Evolutionary conservation across 1,284 basidiomycete genomes (phyloP), one percentile per base, ranked within the genome.

Genomic region (Irpex sp.): DNA sequence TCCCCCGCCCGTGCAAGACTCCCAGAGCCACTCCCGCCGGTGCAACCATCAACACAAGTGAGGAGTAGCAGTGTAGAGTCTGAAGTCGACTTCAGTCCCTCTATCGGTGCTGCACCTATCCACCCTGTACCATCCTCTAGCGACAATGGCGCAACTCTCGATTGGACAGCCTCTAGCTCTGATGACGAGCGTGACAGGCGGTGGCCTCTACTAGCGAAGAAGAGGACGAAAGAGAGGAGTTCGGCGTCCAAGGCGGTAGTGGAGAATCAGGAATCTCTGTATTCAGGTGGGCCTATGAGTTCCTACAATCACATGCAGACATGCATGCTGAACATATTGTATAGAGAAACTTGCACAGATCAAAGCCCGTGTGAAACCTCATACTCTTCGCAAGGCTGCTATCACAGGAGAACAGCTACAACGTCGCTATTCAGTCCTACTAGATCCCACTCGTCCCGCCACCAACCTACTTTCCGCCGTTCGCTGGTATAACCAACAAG

Each of bases 41-140:
- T 59, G 56, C 37, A 68, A 58, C n/a, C 64, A 61, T 49, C 65
- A 61, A 51, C 26, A 7, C 63, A 64, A 17, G 17, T 21, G 15
- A 43, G 62, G 61, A 47, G 60, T 26, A 36, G 63, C 9, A 75
- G 68, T 53, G 65, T 71, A 7, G 75, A 79, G 9, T 76, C 77
- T 3, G 87, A 89, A 56, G 77, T 90, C 46, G 89, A 91, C 71
- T 91, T 90, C 69, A 85, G 87, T 68, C 89, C 89, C n/a, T 84
- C 86, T 1, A 82, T 83, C 13, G 81, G 81, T 17, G 70, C 75
- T 17, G 71, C 70, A 33, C 75, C 74, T 5, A 67, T 71, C 5
- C 83, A 86, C 65, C 85, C 84, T 15, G 81, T 92, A 5, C 90
- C 89, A 0, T 75, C 81, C 3, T 90, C 89, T 8, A 78, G 80